Evolutionary conservation across 306 rosid species (phyloP).

Genomic region (Cicer bijugum): DNA sequence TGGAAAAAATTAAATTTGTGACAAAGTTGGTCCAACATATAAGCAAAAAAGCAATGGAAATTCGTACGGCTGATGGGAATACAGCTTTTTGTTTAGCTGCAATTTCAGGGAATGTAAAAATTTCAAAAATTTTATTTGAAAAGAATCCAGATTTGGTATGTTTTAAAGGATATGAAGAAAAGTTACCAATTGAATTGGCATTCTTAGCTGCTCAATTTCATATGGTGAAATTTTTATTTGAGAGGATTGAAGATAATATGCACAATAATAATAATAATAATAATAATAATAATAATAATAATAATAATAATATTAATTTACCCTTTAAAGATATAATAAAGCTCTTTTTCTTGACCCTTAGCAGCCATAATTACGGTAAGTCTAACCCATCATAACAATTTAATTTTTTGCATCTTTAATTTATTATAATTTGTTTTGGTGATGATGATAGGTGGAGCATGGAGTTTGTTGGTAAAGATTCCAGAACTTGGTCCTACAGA

Average conservation of each 20-base stretch:
- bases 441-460: not conserved
- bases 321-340: slow-evolving; percentile 7
- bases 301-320: not conserved
- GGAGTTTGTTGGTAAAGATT: not conserved
- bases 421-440: not conserved
- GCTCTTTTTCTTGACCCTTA: slow-evolving; percentile 22
- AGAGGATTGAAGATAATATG: not conserved
- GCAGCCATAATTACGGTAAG: slow-evolving; percentile 23
- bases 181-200: slow-evolving; percentile 36
- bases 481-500: not conserved
- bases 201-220: slow-evolving; percentile 14
- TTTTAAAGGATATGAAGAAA: not conserved
- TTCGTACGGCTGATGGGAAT: not conserved
- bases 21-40: not conserved
- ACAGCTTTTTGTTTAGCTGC: slow-evolving; percentile 38
- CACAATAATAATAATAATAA: not conserved
- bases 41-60: slow-evolving; percentile 1
- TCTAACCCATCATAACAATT: not conserved
- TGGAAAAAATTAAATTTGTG: not conserved
- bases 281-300: no score
- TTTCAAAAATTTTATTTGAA: not conserved
- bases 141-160: slow-evolving; percentile 3
- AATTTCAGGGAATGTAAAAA: slow-evolving; percentile 22
- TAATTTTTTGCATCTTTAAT: no score
- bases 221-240: slow-evolving; percentile 14